Conservation (phyloP, 2,329 filamentous ascomycete genomes). For the Calonectria hongkongensis region DNA sequence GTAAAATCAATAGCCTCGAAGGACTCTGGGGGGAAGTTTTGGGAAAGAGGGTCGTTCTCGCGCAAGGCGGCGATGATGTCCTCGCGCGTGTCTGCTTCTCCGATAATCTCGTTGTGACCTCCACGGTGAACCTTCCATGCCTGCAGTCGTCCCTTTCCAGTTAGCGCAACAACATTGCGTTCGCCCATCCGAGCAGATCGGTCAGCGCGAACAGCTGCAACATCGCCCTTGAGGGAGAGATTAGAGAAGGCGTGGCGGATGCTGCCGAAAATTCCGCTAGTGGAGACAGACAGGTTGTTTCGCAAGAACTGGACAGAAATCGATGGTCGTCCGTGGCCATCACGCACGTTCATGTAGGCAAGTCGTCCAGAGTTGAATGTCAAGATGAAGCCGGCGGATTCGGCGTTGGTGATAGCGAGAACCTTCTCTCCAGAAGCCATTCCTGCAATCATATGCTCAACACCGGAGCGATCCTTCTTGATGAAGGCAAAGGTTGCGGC, state of each 20-base stretch:
- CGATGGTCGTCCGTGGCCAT: slow-evolving; percentile 88
- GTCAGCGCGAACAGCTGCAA: slow-evolving; percentile 87
- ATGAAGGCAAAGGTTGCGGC: slow-evolving; percentile 90
- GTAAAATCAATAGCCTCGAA: slow-evolving; percentile 88
- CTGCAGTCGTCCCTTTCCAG: slow-evolving; percentile 85
- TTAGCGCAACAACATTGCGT: slow-evolving; percentile 87
- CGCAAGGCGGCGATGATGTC: slow-evolving; percentile 78
- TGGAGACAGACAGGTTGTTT: slow-evolving; percentile 72
- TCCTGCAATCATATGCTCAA: slow-evolving; percentile 84
- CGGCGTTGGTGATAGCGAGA: slow-evolving; percentile 86
- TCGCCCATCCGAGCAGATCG: slow-evolving; percentile 84
- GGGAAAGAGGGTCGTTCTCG: slow-evolving; percentile 69
- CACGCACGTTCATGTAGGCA: slow-evolving; percentile 89
- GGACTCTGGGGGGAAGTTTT: slow-evolving; percentile 71
- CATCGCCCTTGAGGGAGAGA: slow-evolving; percentile 82
- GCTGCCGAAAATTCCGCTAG: slow-evolving; percentile 85
- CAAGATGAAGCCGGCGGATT: slow-evolving; percentile 89
- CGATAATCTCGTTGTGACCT: slow-evolving; percentile 85
- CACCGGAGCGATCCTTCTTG: slow-evolving; percentile 85
- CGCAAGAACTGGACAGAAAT: slow-evolving; percentile 87
- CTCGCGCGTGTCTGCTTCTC: slow-evolving; percentile 82
- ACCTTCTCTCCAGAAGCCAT: slow-evolving; percentile 87
- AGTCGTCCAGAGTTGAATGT: slow-evolving; percentile 90
- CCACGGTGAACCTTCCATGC: slow-evolving; percentile 93
- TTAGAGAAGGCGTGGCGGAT: slow-evolving; percentile 85